Percentiles rank a stretch among this genome's conserved stretches.
These are phyloP conservation scores for Macaranga tanarius DNA, from an alignment of 441 rosid genomes.

Conservation along the genomic window DNA sequence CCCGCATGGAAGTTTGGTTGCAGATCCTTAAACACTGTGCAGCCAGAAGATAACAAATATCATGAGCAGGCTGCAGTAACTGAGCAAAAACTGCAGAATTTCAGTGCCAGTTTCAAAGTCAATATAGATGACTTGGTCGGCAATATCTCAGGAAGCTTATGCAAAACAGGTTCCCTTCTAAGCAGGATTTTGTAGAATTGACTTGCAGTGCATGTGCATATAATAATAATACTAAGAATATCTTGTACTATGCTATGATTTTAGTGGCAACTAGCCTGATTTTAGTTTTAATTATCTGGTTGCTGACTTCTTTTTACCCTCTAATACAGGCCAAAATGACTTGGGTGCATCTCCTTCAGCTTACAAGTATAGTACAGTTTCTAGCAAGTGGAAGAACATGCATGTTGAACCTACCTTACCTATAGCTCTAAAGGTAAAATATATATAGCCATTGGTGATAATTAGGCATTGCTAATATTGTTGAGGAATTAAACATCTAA, in stretches of 20 bases:
- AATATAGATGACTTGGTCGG: slow-evolving; percentile 15
- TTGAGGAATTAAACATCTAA: neutral
- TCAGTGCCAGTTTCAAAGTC: slow-evolving; percentile 8
- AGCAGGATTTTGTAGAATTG: neutral
- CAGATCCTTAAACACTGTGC: neutral
- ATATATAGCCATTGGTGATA: too few species aligned
- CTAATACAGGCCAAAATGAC: slow-evolving; percentile 4
- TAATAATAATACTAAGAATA: neutral
- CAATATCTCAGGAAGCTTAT: slow-evolving; percentile 8
- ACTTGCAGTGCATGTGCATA: neutral
- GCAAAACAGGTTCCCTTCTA: slow-evolving; percentile 18
- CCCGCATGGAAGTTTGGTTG: slow-evolving; percentile 6
- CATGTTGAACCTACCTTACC: slow-evolving; percentile 26
- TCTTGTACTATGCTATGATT: neutral
- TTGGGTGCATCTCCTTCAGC: slow-evolving; percentile 3
- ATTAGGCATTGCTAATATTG: neutral
- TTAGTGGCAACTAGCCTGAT: neutral
- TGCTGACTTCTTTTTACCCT: neutral
- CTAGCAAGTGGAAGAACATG: slow-evolving; percentile 14
- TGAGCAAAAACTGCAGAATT: neutral
- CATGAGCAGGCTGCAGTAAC: neutral
- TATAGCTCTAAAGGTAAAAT: slow-evolving; percentile 29
- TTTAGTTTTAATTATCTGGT: neutral
- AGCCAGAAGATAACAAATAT: slow-evolving; percentile 7
- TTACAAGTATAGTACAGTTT: slow-evolving; percentile 7